Percentiles rank a stretch among this genome's conserved stretches.
Evolutionary conservation across 2,329 filamentous ascomycete genomes (phyloP).

Genomic region (Phoma sp.): DNA sequence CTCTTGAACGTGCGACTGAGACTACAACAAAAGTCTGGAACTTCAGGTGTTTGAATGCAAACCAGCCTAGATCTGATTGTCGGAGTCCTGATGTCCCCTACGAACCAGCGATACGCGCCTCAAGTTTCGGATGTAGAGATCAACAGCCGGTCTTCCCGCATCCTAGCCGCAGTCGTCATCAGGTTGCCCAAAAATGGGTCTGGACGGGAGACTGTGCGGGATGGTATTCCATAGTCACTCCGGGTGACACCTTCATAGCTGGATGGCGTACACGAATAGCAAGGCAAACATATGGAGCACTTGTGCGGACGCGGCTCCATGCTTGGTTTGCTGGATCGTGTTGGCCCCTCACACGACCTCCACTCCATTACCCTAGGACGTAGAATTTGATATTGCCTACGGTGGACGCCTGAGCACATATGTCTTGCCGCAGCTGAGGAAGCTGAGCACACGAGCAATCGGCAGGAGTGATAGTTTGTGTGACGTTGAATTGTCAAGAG

Average conservation of each 20-base stretch:
- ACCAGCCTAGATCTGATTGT: background rate
- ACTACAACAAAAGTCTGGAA: too few relatives aligned
- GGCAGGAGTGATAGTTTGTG: background rate
- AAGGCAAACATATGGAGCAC: slow-evolving; percentile 4
- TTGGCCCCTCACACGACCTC: slow-evolving; percentile 2
- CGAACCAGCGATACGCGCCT: slow-evolving; percentile 1
- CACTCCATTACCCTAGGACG: background rate
- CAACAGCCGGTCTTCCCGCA: slow-evolving; percentile 2
- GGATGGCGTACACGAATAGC: too few relatives aligned
- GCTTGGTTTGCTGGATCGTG: slow-evolving; percentile 1
- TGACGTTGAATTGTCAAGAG: background rate
- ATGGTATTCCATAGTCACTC: too few relatives aligned
- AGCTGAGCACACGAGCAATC: background rate
- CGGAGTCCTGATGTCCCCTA: background rate
- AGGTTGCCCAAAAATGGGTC: background rate
- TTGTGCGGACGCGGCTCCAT: slow-evolving; percentile 7
- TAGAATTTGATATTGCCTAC: background rate
- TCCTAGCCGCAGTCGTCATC: slow-evolving; percentile 14
- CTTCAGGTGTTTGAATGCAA: too few relatives aligned
- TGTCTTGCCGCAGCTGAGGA: background rate
- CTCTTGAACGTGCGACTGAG: too few relatives aligned
- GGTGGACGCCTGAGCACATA: background rate
- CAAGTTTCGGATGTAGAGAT: background rate
- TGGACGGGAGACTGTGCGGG: background rate
- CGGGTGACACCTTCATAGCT: too few relatives aligned